phyloP scores from a whole-genome alignment of 495 filamentous ascomycete species.

The Neurospora sp. region DNA sequence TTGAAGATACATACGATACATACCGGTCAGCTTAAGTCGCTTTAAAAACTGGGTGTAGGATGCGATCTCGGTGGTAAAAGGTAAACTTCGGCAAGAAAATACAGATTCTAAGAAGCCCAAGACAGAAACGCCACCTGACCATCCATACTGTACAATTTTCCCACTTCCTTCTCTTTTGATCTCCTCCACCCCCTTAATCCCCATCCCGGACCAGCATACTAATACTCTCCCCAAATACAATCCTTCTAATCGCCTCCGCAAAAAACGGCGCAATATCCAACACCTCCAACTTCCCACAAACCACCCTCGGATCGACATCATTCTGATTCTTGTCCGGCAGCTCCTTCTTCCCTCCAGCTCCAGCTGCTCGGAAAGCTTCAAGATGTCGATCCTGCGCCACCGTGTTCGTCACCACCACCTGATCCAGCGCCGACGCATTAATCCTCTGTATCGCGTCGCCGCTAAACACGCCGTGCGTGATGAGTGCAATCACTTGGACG shows the following conservation, averaged over 20 bases:
- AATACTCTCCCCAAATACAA: slow-evolving; percentile 97
- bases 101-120: not conserved
- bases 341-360: slow-evolving; percentile 56
- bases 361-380: slow-evolving; percentile 46
- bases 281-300: slow-evolving; percentile 51
- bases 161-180: not conserved
- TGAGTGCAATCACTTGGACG: slow-evolving; percentile 72
- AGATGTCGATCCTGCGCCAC: slow-evolving; percentile 57
- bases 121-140: not conserved
- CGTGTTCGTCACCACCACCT: slow-evolving; percentile 87
- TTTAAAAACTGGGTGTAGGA: not conserved
- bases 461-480: slow-evolving; percentile 90
- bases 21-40: not conserved
- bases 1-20: not conserved
- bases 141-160: not conserved
- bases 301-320: not conserved
- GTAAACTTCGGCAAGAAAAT: not conserved
- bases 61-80: not conserved
- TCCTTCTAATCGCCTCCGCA: slow-evolving; percentile 91
- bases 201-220: slow-evolving; percentile 65
- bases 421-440: slow-evolving; percentile 81
- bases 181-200: not conserved
- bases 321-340: not conserved
- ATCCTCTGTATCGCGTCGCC: slow-evolving; percentile 92
- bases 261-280: slow-evolving; percentile 88